Evolutionary conservation across 1,139 yeast genomes (phyloP), one percentile per base, ranked within the genome.

Genomic region (Eremothecium sinecaudum): DNA sequence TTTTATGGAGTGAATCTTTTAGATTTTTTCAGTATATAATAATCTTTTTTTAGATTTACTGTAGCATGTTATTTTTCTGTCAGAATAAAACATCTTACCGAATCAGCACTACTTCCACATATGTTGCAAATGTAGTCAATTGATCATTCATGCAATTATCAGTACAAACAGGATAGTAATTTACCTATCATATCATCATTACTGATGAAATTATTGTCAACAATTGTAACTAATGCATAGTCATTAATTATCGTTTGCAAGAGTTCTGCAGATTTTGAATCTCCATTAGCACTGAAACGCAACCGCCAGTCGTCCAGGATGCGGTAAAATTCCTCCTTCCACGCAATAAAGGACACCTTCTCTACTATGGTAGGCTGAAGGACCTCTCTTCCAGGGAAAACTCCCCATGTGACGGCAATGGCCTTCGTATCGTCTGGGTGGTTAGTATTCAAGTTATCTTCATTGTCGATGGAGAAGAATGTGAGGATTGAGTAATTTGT

Each of bases 371-470:
- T 84, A 35, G 95, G 94, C 59, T 84, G 94, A 46, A 82, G 68
- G 34, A 84, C 81, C 61, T 84, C 94, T 55, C 80, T 81, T 31
- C 93, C 93, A 13, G 94, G 94, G 70, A 82, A 84, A 26, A 82
- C 83, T 43, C 95, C 97, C 98, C 98, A 90, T 10, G 98, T 90
- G 35, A 86, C 96, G 6, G 97, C 96, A 53, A 84, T 86, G 46
- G 93, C 86, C 44, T 79, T 81, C 18, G 67, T 60, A 40, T 76
- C 81, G 32, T 73, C 79, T 27, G 70, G 71, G 32, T 90, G 75
- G 57, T 87, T 87, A 26, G 75, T 51, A 25, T 74, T 67, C 42
- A 83, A 64, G 30, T 48, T 43, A 28, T 51, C 87, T 3, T 59
- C 50, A 36, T 66, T 54, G 55, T 80, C 79, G 31, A 83, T 87